phyloP scores from a whole-genome alignment of 495 filamentous ascomycete genomes.

The Penicillium ochrochloron region DNA sequence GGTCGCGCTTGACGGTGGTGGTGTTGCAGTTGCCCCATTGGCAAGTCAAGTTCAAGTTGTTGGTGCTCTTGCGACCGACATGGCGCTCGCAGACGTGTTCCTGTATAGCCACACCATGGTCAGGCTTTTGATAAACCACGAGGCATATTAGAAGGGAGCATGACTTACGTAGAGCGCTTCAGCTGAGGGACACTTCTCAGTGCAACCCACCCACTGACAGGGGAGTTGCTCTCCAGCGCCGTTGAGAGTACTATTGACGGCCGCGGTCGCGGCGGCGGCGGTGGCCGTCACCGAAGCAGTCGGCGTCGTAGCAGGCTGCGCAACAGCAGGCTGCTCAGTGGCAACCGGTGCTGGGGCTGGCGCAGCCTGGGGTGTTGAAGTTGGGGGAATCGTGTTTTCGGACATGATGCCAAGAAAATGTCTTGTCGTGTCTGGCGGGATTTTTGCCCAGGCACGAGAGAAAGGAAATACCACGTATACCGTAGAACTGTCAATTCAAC shows the following conservation, averaged over 20 bases:
- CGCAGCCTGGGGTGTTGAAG: constrained; percentile 31
- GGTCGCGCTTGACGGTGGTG: constrained; percentile 97
- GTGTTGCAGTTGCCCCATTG: constrained; percentile 96
- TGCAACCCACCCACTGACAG: constrained; percentile 88
- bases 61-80: constrained; percentile 97
- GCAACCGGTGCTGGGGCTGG: constrained; percentile 36
- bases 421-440: constrained; percentile 33
- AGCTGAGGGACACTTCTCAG: constrained; percentile 76
- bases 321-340: constrained; percentile 31
- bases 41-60: constrained; percentile 96
- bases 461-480: constrained; percentile 7
- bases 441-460: constrained; percentile 24
- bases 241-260: constrained; percentile 47
- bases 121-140: neutral
- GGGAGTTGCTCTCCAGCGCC: constrained; percentile 61
- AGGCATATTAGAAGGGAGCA: neutral
- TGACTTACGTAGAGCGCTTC: constrained; percentile 88
- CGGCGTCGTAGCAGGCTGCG: constrained; percentile 27
- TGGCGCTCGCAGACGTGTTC: constrained; percentile 99
- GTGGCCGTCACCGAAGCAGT: constrained; percentile 43
- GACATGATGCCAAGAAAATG: constrained; percentile 40
- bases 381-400: constrained; percentile 28
- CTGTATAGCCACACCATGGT: constrained; percentile 45
- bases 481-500: neutral
- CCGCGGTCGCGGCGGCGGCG: constrained; percentile 50